Evolutionary conservation across 805 yeast genomes (phyloP).

Genomic region (Saccharomycopsis selenospora): DNA sequence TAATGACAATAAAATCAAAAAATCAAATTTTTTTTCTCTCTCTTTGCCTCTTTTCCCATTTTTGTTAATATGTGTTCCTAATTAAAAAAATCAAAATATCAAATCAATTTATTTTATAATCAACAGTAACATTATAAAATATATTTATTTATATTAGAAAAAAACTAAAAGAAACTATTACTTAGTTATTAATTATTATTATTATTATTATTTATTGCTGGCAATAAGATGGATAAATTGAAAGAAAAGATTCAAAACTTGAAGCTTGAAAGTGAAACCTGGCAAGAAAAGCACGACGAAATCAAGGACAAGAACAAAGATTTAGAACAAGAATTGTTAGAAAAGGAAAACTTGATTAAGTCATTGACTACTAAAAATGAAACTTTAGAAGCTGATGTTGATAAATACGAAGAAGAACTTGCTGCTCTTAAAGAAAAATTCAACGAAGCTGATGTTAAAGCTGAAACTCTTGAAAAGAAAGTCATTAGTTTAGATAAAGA

Average conservation of each 20-base stretch:
- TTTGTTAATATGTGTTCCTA: no score
- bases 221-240: slow-evolving; percentile 19
- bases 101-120: no score
- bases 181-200: no score
- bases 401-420: slow-evolving; percentile 48
- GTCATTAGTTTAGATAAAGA: slow-evolving; percentile 55
- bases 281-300: slow-evolving; percentile 63
- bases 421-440: slow-evolving; percentile 53
- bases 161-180: background rate
- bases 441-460: slow-evolving; percentile 58
- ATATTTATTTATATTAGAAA: no score
- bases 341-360: slow-evolving; percentile 56
- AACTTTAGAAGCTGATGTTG: slow-evolving; percentile 44
- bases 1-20: no score
- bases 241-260: slow-evolving; percentile 32
- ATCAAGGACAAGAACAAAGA: slow-evolving; percentile 48
- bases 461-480: slow-evolving; percentile 59
- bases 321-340: slow-evolving; percentile 54
- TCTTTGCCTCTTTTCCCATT: slow-evolving; percentile 1
- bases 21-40: background rate
- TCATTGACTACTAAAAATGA: slow-evolving; percentile 55
- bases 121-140: no score
- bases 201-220: background rate
- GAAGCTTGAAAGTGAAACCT: slow-evolving; percentile 56
- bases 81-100: no score